These are phyloP conservation scores for Tolypocladium capitatum DNA, from an alignment of 2,329 filamentous ascomycete genomes.

Conservation along the genomic window DNA sequence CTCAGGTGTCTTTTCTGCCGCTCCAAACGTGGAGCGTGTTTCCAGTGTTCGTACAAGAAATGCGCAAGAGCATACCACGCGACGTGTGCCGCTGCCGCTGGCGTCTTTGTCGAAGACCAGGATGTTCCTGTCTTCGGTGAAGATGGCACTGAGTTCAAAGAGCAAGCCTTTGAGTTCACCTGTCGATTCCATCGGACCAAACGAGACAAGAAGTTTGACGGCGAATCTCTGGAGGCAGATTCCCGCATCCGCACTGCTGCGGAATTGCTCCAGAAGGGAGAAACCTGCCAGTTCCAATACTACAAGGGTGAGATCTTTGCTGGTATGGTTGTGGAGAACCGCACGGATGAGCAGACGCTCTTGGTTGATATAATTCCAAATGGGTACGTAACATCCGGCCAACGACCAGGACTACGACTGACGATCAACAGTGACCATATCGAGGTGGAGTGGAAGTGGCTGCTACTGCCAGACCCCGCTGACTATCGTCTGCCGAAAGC, in stretches of 20 bases:
- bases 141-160: constrained; percentile 83
- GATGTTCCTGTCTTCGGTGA: constrained; percentile 78
- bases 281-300: constrained; percentile 79
- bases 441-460: constrained; percentile 76
- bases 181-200: constrained; percentile 90
- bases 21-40: constrained; percentile 87
- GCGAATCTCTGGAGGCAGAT: constrained; percentile 56
- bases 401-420: constrained; percentile 16
- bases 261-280: constrained; percentile 52
- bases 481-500: constrained; percentile 64
- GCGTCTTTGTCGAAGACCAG: constrained; percentile 80
- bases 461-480: constrained; percentile 56
- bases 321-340: constrained; percentile 75
- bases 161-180: constrained; percentile 82
- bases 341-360: constrained; percentile 58
- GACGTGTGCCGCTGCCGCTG: constrained; percentile 83
- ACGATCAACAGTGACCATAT: constrained; percentile 48
- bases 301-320: constrained; percentile 80
- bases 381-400: constrained; percentile 43
- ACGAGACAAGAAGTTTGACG: constrained; percentile 62
- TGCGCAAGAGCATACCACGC: constrained; percentile 89
- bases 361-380: constrained; percentile 74
- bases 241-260: constrained; percentile 56
- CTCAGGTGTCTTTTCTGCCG: constrained; percentile 93
- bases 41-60: constrained; percentile 92